phyloP scores from a whole-genome alignment of 371 early-diverging fungal genomes.

The Circinella minor region DNA sequence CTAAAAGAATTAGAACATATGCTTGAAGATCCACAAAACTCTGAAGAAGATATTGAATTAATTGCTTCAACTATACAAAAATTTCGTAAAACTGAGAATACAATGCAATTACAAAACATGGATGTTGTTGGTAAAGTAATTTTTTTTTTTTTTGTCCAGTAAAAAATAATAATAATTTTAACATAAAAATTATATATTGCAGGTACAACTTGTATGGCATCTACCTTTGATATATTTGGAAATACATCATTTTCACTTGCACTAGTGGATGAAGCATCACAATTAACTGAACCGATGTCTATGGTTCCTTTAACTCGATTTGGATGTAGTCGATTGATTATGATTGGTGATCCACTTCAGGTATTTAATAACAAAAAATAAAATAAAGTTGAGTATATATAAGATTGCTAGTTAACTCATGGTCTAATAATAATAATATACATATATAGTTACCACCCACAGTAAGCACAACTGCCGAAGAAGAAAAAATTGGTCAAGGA shows the following conservation, averaged over 20 bases:
- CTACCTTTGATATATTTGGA: slow-evolving; percentile 73
- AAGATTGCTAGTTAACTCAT: background rate
- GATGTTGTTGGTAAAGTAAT: slow-evolving; percentile 61
- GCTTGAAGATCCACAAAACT: slow-evolving; percentile 62
- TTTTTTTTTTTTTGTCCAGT: too few relatives aligned
- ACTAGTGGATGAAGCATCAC: slow-evolving; percentile 89
- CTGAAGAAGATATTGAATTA: slow-evolving; percentile 56
- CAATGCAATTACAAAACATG: slow-evolving; percentile 47
- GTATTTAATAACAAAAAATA: slow-evolving; percentile 18
- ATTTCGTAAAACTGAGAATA: slow-evolving; percentile 62
- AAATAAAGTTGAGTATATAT: background rate
- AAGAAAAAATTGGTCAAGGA: slow-evolving; percentile 55
- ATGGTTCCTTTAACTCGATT: slow-evolving; percentile 81
- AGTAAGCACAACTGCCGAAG: slow-evolving; percentile 55
- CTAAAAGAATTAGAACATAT: slow-evolving; percentile 76
- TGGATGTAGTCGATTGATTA: slow-evolving; percentile 63
- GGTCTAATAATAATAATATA: background rate
- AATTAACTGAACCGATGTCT: slow-evolving; percentile 88
- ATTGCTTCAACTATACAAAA: slow-evolving; percentile 69
- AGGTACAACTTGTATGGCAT: slow-evolving; percentile 82
- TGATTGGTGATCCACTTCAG: slow-evolving; percentile 92
- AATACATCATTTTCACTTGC: slow-evolving; percentile 67
- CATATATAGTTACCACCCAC: slow-evolving; percentile 81
- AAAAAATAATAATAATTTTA: too few relatives aligned
- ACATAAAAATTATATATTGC: too few relatives aligned